Conservation (phyloP, 2,329 filamentous ascomycete species). For the Sclerotinia spermophila region DNA sequence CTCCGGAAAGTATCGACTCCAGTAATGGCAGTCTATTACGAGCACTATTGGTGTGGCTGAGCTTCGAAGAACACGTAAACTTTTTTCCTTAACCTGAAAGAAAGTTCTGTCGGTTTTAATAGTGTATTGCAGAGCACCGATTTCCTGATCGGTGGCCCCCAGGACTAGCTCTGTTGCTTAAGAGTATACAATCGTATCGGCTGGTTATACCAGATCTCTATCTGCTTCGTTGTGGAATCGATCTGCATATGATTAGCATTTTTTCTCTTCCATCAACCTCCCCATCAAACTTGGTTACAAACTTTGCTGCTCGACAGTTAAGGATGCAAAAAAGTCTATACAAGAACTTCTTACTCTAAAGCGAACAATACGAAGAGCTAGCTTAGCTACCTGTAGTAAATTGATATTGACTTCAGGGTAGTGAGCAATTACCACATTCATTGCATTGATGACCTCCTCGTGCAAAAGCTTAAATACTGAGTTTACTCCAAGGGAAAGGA, state of each 20-base stretch:
- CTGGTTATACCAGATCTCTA: background rate
- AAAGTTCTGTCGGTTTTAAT: background rate
- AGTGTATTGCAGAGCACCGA: background rate
- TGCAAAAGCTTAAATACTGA: background rate
- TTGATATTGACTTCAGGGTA: too few species aligned
- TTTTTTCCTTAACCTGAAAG: too few species aligned
- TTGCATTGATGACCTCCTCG: background rate
- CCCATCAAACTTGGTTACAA: background rate
- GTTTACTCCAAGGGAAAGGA: background rate
- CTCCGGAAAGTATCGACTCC: background rate
- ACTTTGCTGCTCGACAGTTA: background rate
- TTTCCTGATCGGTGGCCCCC: background rate
- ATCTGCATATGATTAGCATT: background rate
- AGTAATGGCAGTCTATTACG: background rate
- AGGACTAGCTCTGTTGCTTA: background rate
- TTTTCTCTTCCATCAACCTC: background rate
- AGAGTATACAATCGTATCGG: background rate
- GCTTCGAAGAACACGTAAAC: background rate
- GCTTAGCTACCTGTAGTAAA: background rate
- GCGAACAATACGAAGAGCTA: background rate
- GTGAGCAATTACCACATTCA: background rate
- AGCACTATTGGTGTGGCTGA: background rate
- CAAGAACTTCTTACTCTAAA: background rate
- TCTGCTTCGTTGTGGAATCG: background rate
- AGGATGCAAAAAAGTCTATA: background rate